These are phyloP conservation scores for Chloranthus sessilifolius DNA, from an alignment of 164 flowering plant species.

Conservation along the genomic window DNA sequence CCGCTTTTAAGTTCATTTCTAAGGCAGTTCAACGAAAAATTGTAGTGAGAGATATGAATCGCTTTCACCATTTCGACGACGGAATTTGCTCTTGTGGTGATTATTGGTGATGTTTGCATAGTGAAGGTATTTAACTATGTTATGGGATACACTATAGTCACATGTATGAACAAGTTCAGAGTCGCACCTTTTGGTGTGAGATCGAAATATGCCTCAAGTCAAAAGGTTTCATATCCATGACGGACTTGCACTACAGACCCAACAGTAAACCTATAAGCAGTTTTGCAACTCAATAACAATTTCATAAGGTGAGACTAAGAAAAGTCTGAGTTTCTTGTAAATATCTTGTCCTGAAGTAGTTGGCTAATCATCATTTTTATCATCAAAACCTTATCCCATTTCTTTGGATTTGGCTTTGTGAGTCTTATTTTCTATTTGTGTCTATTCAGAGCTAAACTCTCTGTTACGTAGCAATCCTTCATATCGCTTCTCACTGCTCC, in stretches of 20 bases:
- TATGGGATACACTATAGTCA: not conserved
- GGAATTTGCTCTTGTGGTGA: slow-evolving; percentile 90
- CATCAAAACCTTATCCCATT: no score
- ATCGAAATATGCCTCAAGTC: not conserved
- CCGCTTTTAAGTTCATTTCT: slow-evolving; percentile 57
- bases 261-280: no score
- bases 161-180: not conserved
- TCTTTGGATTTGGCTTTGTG: no score
- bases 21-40: slow-evolving; percentile 60
- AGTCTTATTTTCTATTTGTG: no score
- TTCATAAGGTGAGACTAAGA: not conserved
- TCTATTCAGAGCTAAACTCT: no score
- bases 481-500: no score
- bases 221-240: not conserved
- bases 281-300: not conserved
- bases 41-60: slow-evolving; percentile 73
- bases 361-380: no score
- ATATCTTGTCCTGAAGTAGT: no score
- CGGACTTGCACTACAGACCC: not conserved
- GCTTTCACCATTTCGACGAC: slow-evolving; percentile 82
- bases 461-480: no score
- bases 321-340: no score
- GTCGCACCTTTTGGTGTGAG: not conserved
- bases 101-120: slow-evolving; percentile 57
- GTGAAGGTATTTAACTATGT: not conserved